Evolutionary conservation across 2,329 filamentous ascomycete species (phyloP).

Genomic region (Xylariomycetidae sp.): DNA sequence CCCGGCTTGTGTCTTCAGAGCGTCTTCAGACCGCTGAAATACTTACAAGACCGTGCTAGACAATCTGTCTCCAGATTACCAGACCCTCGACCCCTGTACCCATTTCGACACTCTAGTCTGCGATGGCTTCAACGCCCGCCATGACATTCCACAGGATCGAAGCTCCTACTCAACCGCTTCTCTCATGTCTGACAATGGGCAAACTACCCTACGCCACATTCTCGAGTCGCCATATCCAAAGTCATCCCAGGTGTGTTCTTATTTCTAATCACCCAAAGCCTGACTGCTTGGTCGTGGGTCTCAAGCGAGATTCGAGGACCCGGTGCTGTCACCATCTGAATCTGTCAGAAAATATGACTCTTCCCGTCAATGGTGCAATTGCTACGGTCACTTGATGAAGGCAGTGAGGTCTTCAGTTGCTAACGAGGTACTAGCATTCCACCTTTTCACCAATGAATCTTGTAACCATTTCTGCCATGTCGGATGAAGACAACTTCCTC

Average conservation of each 20-base stretch:
- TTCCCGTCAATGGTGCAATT: too few species aligned
- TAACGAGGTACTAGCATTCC: slow-evolving; percentile 35
- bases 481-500: slow-evolving; percentile 57
- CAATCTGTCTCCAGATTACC: slow-evolving; percentile 56
- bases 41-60: slow-evolving; percentile 26
- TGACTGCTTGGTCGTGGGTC: too few species aligned
- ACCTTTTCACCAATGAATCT: slow-evolving; percentile 40
- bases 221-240: slow-evolving; percentile 52
- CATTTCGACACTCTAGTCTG: slow-evolving; percentile 64
- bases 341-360: too few species aligned
- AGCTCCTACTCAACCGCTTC: slow-evolving; percentile 53
- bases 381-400: too few species aligned
- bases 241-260: slow-evolving; percentile 26
- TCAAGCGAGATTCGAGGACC: too few species aligned
- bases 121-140: slow-evolving; percentile 57
- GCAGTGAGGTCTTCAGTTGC: too few species aligned
- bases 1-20: too few species aligned
- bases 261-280: too few species aligned
- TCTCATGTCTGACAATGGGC: slow-evolving; percentile 55
- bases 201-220: slow-evolving; percentile 55
- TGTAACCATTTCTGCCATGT: slow-evolving; percentile 29
- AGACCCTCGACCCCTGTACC: slow-evolving; percentile 60
- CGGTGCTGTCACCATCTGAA: too few species aligned
- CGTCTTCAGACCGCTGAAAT: not conserved
- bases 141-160: slow-evolving; percentile 61